These are phyloP conservation scores for Volutella citrinella DNA, from an alignment of 2,329 filamentous ascomycete genomes.

Conservation along the genomic window DNA sequence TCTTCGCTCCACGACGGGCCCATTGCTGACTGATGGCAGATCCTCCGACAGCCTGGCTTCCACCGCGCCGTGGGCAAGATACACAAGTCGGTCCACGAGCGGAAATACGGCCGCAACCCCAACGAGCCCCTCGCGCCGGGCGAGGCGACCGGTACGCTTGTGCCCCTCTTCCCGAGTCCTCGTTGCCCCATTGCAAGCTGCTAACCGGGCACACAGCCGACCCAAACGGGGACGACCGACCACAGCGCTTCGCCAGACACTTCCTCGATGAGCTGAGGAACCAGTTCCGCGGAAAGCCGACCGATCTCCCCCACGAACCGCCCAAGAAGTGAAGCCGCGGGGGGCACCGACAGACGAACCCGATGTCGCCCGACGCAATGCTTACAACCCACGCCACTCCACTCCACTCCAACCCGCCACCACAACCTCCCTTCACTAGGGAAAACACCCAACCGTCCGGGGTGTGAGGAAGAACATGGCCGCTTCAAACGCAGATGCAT, in stretches of 20 bases:
- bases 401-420: too few relatives aligned
- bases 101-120: slow-evolving; percentile 46
- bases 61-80: slow-evolving; percentile 52
- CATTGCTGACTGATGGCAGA: slow-evolving; percentile 29
- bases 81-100: slow-evolving; percentile 48
- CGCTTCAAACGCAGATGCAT: too few relatives aligned
- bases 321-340: slow-evolving; percentile 19
- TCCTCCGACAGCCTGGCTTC: slow-evolving; percentile 49
- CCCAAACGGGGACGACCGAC: slow-evolving; percentile 22
- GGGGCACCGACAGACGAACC: too few relatives aligned
- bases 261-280: slow-evolving; percentile 51
- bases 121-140: slow-evolving; percentile 49
- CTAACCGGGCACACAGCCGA: slow-evolving; percentile 24
- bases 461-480: too few relatives aligned
- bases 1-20: background rate
- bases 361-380: slow-evolving; percentile 3
- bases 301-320: slow-evolving; percentile 30
- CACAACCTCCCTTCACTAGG: too few relatives aligned
- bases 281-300: slow-evolving; percentile 45
- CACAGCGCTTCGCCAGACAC: slow-evolving; percentile 39
- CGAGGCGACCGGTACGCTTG: slow-evolving; percentile 49
- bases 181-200: too few relatives aligned
- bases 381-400: slow-evolving; percentile 1
- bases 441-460: too few relatives aligned
- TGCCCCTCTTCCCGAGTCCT: background rate